Base-by-base conservation (phyloP, 768 basidiomycete genomes). In the Antrodiella citrinella region DNA sequence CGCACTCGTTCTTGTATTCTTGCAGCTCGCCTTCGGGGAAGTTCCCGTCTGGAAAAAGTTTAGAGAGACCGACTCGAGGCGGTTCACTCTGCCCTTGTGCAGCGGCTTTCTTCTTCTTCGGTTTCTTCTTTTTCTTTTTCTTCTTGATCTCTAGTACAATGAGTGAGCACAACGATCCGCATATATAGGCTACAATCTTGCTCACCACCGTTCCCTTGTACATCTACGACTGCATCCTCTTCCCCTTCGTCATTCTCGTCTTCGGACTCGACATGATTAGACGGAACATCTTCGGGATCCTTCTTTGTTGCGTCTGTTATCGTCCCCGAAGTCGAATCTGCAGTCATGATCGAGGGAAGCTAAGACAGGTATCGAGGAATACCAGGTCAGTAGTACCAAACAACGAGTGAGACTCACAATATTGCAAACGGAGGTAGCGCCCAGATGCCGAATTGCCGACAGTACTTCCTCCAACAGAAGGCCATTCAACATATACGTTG, bases 121-220 rank as follows among this genome's bases (percentile, higher is more conserved):
- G 93, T 68, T 91, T 95, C 69, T 93, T 91, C 65, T 94, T 97
- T 73, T 95, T 95, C 68, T 91, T 93, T 65, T 82, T 86, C 66
- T 18, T 82, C 82, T 41, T 26, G 26, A 48, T 61, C 72, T 41
- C 82, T 81, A 49, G 26, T 21, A 53, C 44, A 23, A 40, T 22
- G 40, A 25, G 15, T 15, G 9, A 22, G 40, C 49, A 19, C 25
- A 35, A 25, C 40, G 12, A 43, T 21, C 9, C 19, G 45, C 23
- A 48, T 23, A 11, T 9, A 2, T 21, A 41, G 30, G 1, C 44
- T 26, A 15, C 19, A 9, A 39, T 35, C 7, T 15, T 35, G 30
- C 30, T 7, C 15, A 35, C 35, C 26, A 40, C 63, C 62, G 25
- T 53, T 47, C 10, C 58, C 63, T 18, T 60, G 57, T 26, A 61